Conservation (phyloP, 371 early-diverging fungal species). For the Mortierella sp. region DNA sequence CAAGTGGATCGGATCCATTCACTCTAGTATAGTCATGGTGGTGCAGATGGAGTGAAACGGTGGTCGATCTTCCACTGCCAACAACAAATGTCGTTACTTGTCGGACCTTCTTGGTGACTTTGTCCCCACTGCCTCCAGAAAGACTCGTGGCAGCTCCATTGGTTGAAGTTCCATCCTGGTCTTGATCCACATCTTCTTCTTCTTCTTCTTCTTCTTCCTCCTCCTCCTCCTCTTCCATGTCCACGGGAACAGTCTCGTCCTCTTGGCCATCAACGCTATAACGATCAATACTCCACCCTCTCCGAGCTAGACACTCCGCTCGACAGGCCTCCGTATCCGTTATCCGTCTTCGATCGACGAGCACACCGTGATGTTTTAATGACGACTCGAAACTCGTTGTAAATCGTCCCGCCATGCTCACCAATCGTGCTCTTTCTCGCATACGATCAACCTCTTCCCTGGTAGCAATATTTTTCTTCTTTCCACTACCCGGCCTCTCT, state of each 20-base stretch:
- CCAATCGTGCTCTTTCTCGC: conserved; percentile 3
- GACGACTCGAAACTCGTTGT: conserved; percentile 15
- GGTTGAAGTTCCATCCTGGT: too few relatives aligned
- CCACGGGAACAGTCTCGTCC: not conserved
- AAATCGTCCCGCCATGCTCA: conserved; percentile 17
- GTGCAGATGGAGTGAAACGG: too few relatives aligned
- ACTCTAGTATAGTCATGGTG: too few relatives aligned
- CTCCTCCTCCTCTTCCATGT: not conserved
- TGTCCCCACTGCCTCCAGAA: too few relatives aligned
- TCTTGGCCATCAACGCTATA: too few relatives aligned
- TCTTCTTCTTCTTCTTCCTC: not conserved
- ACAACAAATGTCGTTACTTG: too few relatives aligned
- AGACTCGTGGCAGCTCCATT: too few relatives aligned
- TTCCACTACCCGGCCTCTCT: too few relatives aligned
- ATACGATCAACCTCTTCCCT: not conserved
- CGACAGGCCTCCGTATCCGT: not conserved
- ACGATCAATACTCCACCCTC: conserved; percentile 4
- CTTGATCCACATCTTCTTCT: not conserved
- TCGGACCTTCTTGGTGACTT: too few relatives aligned
- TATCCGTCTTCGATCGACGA: not conserved
- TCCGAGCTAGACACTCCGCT: not conserved
- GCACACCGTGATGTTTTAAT: conserved; percentile 9
- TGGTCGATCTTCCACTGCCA: too few relatives aligned
- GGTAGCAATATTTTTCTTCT: not conserved
- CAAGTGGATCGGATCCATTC: too few relatives aligned